Evolutionary conservation across 2,329 filamentous ascomycete genomes (phyloP).

Genomic region (Elsinoe necatrix): DNA sequence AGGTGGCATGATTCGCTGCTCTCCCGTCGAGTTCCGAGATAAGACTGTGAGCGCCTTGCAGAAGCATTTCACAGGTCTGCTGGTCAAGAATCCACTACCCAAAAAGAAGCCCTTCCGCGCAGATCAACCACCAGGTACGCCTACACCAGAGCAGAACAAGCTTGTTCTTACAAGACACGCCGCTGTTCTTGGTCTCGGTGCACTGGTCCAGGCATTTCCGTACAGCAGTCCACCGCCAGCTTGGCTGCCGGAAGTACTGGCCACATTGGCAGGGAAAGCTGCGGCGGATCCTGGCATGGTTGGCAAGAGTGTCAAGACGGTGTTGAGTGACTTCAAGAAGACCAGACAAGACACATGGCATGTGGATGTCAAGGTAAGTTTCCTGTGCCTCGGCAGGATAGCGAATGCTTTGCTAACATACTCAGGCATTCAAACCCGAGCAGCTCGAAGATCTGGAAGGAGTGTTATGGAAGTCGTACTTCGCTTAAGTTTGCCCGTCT

Average conservation of each 20-base stretch:
- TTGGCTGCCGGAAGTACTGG: constrained; percentile 92
- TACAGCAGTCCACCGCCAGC: constrained; percentile 84
- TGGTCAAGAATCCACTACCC: constrained; percentile 80
- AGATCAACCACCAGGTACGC: constrained; percentile 47
- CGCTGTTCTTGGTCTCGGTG: constrained; percentile 82
- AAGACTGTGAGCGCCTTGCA: constrained; percentile 69
- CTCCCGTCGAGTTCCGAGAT: constrained; percentile 68
- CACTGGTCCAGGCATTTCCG: constrained; percentile 89
- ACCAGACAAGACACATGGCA: constrained; percentile 98
- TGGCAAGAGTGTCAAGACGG: constrained; percentile 88
- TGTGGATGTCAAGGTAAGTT: constrained; percentile 87
- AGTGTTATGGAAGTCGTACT: constrained; percentile 99
- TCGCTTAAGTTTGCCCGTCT: constrained; percentile 52
- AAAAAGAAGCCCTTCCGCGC: constrained; percentile 41
- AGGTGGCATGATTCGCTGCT: constrained; percentile 96
- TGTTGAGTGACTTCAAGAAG: constrained; percentile 97
- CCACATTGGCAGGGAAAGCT: constrained; percentile 73
- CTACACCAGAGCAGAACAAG: constrained; percentile 63
- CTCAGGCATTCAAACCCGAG: constrained; percentile 71
- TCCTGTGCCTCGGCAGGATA: neutral
- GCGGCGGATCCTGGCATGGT: constrained; percentile 86
- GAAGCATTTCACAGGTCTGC: constrained; percentile 65
- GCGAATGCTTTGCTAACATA: constrained; percentile 13
- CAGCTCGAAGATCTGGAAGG: constrained; percentile 93
- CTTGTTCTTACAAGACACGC: constrained; percentile 78